These are phyloP conservation scores for Candida gorgasii DNA, from an alignment of 805 yeast species.

Conservation along the genomic window DNA sequence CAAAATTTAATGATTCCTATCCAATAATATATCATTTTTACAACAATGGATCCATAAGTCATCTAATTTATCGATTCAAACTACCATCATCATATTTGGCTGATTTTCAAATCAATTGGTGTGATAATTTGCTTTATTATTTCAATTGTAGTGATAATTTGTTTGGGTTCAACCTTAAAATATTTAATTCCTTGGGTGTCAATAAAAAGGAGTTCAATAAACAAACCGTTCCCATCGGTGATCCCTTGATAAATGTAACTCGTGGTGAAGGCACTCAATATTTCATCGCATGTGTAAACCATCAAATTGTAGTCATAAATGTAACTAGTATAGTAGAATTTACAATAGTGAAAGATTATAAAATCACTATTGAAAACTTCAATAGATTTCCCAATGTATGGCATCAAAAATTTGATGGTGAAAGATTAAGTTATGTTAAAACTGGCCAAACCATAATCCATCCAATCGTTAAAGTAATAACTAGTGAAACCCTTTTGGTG, in stretches of 20 bases:
- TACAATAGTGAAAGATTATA: background rate
- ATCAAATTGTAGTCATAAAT: conserved; percentile 1
- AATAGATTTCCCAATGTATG: conserved; percentile 8
- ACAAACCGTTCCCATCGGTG: conserved; percentile 15
- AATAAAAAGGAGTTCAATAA: conserved; percentile 12
- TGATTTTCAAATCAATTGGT: conserved; percentile 26
- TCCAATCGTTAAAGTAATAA: background rate
- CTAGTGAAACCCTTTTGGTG: conserved; percentile 6
- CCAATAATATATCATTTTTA: conserved; percentile 30
- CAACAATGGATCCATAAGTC: conserved; percentile 35
- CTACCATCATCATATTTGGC: conserved; percentile 20
- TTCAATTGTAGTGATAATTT: conserved; percentile 25
- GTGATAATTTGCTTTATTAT: conserved; percentile 36
- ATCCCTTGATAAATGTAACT: conserved; percentile 17
- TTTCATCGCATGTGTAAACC: background rate
- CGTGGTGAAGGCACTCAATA: conserved; percentile 2
- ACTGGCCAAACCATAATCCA: background rate
- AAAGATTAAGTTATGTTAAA: conserved; percentile 6
- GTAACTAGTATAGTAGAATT: background rate
- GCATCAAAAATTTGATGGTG: conserved; percentile 15
- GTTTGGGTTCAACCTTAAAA: conserved; percentile 28
- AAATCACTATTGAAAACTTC: background rate
- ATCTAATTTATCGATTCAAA: conserved; percentile 22
- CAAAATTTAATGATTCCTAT: conserved; percentile 11
- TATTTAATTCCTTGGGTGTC: conserved; percentile 30